Evolutionary conservation across 2,329 filamentous ascomycete species (phyloP).

Genomic region (Hyphodiscus sp.): DNA sequence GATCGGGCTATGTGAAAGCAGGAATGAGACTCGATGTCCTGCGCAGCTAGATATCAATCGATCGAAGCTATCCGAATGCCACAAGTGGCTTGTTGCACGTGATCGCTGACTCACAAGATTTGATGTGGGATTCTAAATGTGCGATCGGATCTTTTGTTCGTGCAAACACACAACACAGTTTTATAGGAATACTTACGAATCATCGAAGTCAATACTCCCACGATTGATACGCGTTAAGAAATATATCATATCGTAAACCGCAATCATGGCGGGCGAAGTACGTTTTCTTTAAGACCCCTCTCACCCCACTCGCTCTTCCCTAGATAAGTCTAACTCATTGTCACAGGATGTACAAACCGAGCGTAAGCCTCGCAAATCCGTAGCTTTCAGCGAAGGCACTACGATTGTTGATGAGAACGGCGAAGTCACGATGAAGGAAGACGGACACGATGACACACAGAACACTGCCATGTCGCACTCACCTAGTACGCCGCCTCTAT

Average conservation of each 20-base stretch:
- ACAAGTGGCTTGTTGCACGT: neutral
- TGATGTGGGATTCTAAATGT: slow-evolving; percentile 2
- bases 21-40: neutral
- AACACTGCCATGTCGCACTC: slow-evolving; percentile 76
- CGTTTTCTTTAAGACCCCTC: slow-evolving; percentile 15
- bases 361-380: slow-evolving; percentile 81
- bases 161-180: neutral
- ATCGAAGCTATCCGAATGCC: neutral
- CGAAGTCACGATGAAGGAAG: slow-evolving; percentile 69
- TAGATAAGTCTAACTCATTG: slow-evolving; percentile 14
- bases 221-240: neutral
- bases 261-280: slow-evolving; percentile 45
- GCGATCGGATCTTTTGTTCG: slow-evolving; percentile 1
- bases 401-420: slow-evolving; percentile 87
- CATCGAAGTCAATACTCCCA: neutral
- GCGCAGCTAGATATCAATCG: neutral
- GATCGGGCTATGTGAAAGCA: neutral
- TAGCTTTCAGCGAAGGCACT: slow-evolving; percentile 85
- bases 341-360: slow-evolving; percentile 33
- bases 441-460: slow-evolving; percentile 65
- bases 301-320: slow-evolving; percentile 7
- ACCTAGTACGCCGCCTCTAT: slow-evolving; percentile 54
- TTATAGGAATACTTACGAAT: neutral
- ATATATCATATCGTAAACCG: slow-evolving; percentile 24
- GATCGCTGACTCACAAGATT: neutral